Percentiles rank a stretch among this genome's conserved stretches.
Evolutionary conservation across 1,284 basidiomycete species (phyloP).

Genomic region (Naganishia albida): DNA sequence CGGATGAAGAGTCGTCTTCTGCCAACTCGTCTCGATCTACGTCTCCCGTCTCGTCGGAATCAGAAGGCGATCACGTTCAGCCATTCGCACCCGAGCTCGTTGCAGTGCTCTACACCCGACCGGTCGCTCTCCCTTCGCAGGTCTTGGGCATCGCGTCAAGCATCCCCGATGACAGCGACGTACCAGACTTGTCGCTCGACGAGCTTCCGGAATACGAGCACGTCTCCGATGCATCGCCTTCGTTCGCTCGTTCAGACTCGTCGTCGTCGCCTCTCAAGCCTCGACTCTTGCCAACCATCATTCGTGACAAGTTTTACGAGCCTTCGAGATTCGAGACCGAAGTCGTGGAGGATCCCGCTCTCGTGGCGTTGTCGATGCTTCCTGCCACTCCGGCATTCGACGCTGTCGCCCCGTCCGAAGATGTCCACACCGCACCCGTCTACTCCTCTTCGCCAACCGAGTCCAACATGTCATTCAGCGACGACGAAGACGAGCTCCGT

Average conservation of each 20-base stretch:
- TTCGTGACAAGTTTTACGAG: conserved; percentile 28
- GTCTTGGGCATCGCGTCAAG: neutral
- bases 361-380: neutral
- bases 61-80: neutral
- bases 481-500: conserved; percentile 15
- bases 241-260: conserved; percentile 3
- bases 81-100: conserved; percentile 7
- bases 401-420: neutral
- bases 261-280: conserved; percentile 23
- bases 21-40: conserved; percentile 8
- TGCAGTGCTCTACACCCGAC: conserved; percentile 2
- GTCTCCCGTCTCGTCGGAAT: conserved; percentile 14
- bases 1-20: conserved; percentile 10
- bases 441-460: conserved; percentile 13
- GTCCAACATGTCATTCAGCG: conserved; percentile 8
- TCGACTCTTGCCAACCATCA: conserved; percentile 22
- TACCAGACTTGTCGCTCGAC: conserved; percentile 5
- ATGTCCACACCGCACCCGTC: neutral
- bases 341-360: conserved; percentile 11
- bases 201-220: conserved; percentile 4
- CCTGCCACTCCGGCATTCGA: neutral
- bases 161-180: neutral
- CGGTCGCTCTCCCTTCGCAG: conserved; percentile 6
- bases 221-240: neutral
- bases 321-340: conserved; percentile 19